A percentile compares a stretch with the other conserved stretches of the same genome.
Conservation (phyloP, 2,329 filamentous ascomycete species). For the Talaromyces atroroseus region DNA sequence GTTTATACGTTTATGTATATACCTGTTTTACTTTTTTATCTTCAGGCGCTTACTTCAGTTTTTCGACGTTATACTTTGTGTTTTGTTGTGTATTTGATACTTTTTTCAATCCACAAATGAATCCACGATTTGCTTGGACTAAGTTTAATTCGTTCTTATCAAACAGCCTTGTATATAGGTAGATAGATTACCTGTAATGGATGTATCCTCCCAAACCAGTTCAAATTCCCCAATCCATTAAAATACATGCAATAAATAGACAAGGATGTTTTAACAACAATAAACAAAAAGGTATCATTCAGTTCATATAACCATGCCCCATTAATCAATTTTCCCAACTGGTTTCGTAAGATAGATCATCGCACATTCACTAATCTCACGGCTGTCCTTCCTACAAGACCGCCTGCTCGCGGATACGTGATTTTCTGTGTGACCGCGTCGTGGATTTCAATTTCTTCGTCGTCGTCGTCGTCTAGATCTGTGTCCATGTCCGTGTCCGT, state of each 20-base stretch:
- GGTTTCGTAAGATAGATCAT: neutral
- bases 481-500: slow-evolving; percentile 3
- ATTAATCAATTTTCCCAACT: neutral
- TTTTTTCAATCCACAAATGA: neutral
- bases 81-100: neutral
- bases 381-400: slow-evolving; percentile 7
- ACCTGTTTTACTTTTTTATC: neutral
- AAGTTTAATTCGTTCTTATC: neutral
- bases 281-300: neutral
- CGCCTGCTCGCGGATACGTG: slow-evolving; percentile 1
- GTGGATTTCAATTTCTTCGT: slow-evolving; percentile 11
- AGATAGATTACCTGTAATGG: too few relatives aligned
- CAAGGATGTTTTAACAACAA: neutral
- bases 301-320: neutral
- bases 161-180: too few relatives aligned
- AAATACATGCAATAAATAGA: neutral
- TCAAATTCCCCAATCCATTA: neutral
- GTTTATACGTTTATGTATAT: slow-evolving; percentile 3
- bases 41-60: neutral
- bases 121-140: neutral
- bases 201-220: neutral
- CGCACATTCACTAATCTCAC: slow-evolving; percentile 12
- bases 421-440: slow-evolving; percentile 11
- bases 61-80: neutral
- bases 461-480: slow-evolving; percentile 2